Conservation (phyloP, 257 asterid genomes). For the Sherardia arvensis region DNA sequence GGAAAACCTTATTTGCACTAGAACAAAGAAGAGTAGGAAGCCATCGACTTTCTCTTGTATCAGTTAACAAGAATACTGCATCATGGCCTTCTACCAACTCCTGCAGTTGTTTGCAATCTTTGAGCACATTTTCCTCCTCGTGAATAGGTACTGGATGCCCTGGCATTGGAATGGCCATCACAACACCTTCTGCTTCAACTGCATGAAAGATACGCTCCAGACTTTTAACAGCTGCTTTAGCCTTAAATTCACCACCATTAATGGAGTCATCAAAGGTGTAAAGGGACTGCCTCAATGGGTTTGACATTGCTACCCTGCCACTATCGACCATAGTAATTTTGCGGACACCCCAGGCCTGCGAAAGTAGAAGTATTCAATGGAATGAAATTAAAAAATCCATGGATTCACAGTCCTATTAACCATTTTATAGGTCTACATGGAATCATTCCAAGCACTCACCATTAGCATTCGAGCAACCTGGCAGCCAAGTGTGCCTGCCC, state of each 20-base stretch:
- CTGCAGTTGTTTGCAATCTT: slow-evolving; percentile 54
- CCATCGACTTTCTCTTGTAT: slow-evolving; percentile 98
- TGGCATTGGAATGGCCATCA: slow-evolving; percentile 96
- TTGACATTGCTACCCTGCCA: slow-evolving; percentile 93
- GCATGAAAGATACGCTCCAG: slow-evolving; percentile 76
- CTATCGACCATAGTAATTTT: slow-evolving; percentile 79
- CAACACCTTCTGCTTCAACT: slow-evolving; percentile 76
- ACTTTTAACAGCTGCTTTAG: slow-evolving; percentile 73
- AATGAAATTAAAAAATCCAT: background rate
- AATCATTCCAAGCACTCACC: slow-evolving; percentile 35
- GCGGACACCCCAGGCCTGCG: slow-evolving; percentile 95
- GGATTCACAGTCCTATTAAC: background rate
- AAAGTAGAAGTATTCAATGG: background rate
- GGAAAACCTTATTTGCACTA: slow-evolving; percentile 68
- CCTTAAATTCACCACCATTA: slow-evolving; percentile 90
- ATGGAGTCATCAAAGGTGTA: slow-evolving; percentile 78
- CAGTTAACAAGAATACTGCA: slow-evolving; percentile 75
- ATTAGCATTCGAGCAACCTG: slow-evolving; percentile 96
- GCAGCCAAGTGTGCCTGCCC: slow-evolving; percentile 99
- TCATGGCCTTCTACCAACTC: slow-evolving; percentile 76
- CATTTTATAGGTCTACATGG: background rate
- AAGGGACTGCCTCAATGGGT: slow-evolving; percentile 89
- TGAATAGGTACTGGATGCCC: slow-evolving; percentile 72
- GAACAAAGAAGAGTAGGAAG: slow-evolving; percentile 88
- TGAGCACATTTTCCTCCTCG: slow-evolving; percentile 64